A percentile compares a stretch with the other conserved stretches of the same genome.
Conservation (phyloP, 2,329 filamentous ascomycete genomes). For the Fusarium sp. region DNA sequence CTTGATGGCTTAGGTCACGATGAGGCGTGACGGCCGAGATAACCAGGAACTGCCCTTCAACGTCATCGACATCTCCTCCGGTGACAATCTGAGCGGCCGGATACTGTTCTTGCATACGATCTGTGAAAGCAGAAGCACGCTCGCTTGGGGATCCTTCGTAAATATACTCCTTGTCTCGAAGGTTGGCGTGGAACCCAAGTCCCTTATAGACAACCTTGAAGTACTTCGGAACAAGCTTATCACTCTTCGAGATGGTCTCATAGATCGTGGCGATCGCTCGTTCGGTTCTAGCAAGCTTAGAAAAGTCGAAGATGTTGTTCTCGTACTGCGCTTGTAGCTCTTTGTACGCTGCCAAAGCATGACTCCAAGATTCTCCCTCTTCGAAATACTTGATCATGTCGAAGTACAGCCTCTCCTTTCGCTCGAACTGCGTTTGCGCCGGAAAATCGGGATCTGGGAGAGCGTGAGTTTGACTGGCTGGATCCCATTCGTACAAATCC, state of each 20-base stretch:
- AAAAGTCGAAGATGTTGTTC: slow-evolving; percentile 88
- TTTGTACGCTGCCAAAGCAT: slow-evolving; percentile 87
- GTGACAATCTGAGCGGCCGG: slow-evolving; percentile 86
- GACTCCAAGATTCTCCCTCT: slow-evolving; percentile 93
- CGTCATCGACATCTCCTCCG: slow-evolving; percentile 76
- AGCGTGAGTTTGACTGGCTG: slow-evolving; percentile 73
- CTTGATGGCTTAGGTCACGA: slow-evolving; percentile 83
- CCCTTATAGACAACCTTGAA: slow-evolving; percentile 93
- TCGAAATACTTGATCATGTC: slow-evolving; percentile 96
- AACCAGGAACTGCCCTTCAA: slow-evolving; percentile 91
- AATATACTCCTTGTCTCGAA: slow-evolving; percentile 92
- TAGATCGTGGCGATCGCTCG: slow-evolving; percentile 93
- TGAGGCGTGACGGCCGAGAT: slow-evolving; percentile 85
- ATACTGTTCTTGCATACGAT: slow-evolving; percentile 92
- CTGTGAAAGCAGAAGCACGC: slow-evolving; percentile 83
- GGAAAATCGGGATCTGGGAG: slow-evolving; percentile 82
- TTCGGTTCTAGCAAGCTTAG: slow-evolving; percentile 89
- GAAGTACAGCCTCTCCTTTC: slow-evolving; percentile 92
- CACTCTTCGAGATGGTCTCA: slow-evolving; percentile 86
- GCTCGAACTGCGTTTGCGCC: slow-evolving; percentile 87
- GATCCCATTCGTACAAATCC: slow-evolving; percentile 93
- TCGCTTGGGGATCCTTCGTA: slow-evolving; percentile 87
- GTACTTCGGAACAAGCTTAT: slow-evolving; percentile 83
- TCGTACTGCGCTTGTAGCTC: slow-evolving; percentile 95
- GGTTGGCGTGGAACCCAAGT: slow-evolving; percentile 82